Base-by-base conservation (phyloP, 2,329 filamentous ascomycete genomes). In the Mollisiaceae sp. region DNA sequence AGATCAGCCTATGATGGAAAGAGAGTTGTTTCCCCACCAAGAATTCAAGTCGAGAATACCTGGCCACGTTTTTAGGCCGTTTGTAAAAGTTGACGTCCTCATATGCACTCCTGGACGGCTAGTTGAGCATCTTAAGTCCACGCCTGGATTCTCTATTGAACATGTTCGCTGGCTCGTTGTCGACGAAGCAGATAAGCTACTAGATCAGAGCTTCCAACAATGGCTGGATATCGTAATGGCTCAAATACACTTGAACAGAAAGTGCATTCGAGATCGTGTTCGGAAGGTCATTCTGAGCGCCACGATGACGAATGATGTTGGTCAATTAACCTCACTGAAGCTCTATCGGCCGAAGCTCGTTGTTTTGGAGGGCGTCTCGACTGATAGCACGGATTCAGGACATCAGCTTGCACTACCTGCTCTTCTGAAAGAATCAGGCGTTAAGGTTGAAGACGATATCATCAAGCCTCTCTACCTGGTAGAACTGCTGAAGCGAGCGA, bases 41-140 rank as follows among this genome's bases (percentile, higher is more conserved):
- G 72, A 78, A 60, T 72, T 76, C 39, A 43, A 74, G 70, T 67
- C 76, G 69, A 73, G 77, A 52, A 80, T 90, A 20, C 83, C 84
- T 0, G 83, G 86, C 57, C 88, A 95, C 75, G 82, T 94, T 36
- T 82, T 87, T 39, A 81, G 82, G 35, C 89, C 87, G 75, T 82
- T 80, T 2, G 92, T 92, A 2, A 92, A 90, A 70, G 88, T 97
- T 3, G 94, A 98, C 76, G 86, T 98, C 39, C 83, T 99, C 32
- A 91, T 97, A 59, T 95, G 93, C 76, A 98, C 94, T 0, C 94
- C 94, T 0, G 95, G 95, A 66, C 88, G 94, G 68, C 85, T 98
- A 0, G 93, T 98, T 4, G 94, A 98, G 73, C 94, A 98, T 77
- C 85, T 97, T 59, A 89, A 90, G 69, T 89, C 89, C 66, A 98